phyloP scores from a whole-genome alignment of 2,329 filamentous ascomycete genomes.

The Sporothrix brasiliensis region DNA sequence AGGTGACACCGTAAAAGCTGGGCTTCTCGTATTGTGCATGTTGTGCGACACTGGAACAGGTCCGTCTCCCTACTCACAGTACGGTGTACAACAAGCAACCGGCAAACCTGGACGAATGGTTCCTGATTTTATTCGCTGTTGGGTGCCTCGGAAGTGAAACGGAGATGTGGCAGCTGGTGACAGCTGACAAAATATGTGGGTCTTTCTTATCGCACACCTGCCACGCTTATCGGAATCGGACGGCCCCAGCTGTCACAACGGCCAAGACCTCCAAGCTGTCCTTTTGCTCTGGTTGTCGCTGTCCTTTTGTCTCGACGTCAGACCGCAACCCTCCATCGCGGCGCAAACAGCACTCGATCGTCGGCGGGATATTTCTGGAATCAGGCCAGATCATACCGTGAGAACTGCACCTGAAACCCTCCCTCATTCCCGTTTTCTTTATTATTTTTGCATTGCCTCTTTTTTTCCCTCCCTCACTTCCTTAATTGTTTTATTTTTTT shows the following conservation, averaged over 20 bases:
- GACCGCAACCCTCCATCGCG: constrained; percentile 7
- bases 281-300: constrained; percentile 24
- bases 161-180: not conserved
- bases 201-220: constrained; percentile 33
- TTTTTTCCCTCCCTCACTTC: not conserved
- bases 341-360: not conserved
- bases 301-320: constrained; percentile 28
- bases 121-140: not conserved
- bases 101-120: not conserved
- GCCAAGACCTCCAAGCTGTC: constrained; percentile 33
- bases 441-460: not conserved
- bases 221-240: constrained; percentile 32
- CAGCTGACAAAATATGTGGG: constrained; percentile 20
- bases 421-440: not conserved
- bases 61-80: too few relatives aligned
- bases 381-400: constrained; percentile 31
- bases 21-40: not conserved
- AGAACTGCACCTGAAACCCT: not conserved
- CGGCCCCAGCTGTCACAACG: constrained; percentile 28
- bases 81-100: too few relatives aligned
- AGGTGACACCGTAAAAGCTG: not conserved
- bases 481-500: too few relatives aligned
- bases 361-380: not conserved
- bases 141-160: not conserved
- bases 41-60: not conserved